Conservation (phyloP, 2,329 filamentous ascomycete genomes). For the Lomentospora prolificans region DNA sequence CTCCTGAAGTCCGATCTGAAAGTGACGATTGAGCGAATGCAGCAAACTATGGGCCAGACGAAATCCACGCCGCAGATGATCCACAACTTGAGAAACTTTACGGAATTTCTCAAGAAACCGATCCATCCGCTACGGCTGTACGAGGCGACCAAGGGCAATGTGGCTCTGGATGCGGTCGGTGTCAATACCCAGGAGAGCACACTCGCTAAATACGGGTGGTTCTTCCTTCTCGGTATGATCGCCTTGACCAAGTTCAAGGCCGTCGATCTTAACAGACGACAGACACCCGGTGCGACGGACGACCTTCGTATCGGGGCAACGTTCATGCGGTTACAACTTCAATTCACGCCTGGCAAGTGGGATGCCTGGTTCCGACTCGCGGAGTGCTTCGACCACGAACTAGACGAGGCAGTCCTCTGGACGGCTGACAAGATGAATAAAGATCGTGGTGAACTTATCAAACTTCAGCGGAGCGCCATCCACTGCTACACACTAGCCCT, state of each 20-base stretch:
- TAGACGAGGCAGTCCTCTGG: slow-evolving; percentile 83
- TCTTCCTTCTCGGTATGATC: slow-evolving; percentile 81
- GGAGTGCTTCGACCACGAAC: slow-evolving; percentile 77
- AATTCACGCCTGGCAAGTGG: slow-evolving; percentile 75
- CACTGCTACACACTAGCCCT: slow-evolving; percentile 63
- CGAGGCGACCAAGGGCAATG: slow-evolving; percentile 67
- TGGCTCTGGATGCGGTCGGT: slow-evolving; percentile 61
- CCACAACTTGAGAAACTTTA: slow-evolving; percentile 80
- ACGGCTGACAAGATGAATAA: slow-evolving; percentile 87
- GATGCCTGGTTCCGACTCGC: slow-evolving; percentile 84
- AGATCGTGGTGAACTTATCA: slow-evolving; percentile 62
- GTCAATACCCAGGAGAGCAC: slow-evolving; percentile 60
- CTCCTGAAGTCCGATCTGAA: slow-evolving; percentile 86
- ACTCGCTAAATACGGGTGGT: slow-evolving; percentile 79
- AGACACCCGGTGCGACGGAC: slow-evolving; percentile 69
- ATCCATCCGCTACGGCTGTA: slow-evolving; percentile 76
- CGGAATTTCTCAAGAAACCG: slow-evolving; percentile 69
- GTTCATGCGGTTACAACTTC: slow-evolving; percentile 71
- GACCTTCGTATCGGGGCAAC: slow-evolving; percentile 74
- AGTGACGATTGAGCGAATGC: slow-evolving; percentile 83
- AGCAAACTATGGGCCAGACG: slow-evolving; percentile 70
- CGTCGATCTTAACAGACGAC: slow-evolving; percentile 60
- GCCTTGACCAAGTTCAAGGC: slow-evolving; percentile 74
- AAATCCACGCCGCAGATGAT: slow-evolving; percentile 72
- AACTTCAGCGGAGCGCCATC: slow-evolving; percentile 68